phyloP scores from a whole-genome alignment of 345 rosid species.

The Theobroma cacao region DNA sequence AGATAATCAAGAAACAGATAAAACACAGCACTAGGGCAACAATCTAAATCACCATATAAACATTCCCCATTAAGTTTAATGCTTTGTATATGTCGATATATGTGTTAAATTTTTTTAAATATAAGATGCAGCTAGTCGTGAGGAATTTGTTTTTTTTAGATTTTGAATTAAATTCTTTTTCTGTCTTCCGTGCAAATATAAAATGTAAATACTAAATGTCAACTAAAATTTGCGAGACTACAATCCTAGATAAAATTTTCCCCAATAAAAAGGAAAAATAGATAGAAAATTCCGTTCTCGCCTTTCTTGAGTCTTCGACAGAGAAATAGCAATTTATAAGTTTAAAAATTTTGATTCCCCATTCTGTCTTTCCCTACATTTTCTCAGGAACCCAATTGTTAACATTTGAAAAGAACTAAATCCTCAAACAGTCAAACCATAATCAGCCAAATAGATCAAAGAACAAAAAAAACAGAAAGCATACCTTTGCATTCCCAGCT shows the following conservation, averaged over 20 bases:
- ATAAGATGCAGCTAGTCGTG: not conserved
- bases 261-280: not conserved
- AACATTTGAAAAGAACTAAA: not conserved
- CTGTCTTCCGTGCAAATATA: not conserved
- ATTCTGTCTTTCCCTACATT: not conserved
- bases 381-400: conserved; percentile 8
- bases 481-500: conserved; percentile 88
- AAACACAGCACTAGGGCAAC: not conserved
- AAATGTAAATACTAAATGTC: not conserved
- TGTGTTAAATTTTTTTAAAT: not conserved
- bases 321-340: not conserved
- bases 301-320: not conserved
- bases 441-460: not conserved
- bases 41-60: conserved; percentile 1
- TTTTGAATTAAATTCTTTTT: not conserved
- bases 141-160: too few species aligned
- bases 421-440: too few species aligned
- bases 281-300: not conserved
- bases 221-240: not conserved
- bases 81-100: not conserved
- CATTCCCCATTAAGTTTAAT: not conserved
- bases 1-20: conserved; percentile 16
- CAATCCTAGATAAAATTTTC: not conserved
- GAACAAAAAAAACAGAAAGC: not conserved
- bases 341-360: not conserved